Evolutionary conservation across 192 early-diverging fungal genomes (phyloP).

Genomic region (Phlyctochytrium planicorne): DNA sequence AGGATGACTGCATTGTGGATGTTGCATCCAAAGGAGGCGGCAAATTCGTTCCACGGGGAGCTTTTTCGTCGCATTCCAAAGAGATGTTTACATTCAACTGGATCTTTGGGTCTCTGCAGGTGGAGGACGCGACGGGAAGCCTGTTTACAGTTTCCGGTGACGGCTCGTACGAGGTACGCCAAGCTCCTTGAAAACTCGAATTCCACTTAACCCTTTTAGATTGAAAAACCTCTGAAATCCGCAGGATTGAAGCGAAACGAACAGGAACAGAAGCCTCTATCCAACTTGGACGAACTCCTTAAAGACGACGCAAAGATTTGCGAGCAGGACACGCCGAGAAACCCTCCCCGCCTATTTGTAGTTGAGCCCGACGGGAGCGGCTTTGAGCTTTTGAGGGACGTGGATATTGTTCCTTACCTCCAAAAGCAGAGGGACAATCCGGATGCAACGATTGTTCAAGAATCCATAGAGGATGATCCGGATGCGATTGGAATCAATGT

Average conservation of each 20-base stretch:
- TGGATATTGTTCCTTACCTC: conserved; percentile 35
- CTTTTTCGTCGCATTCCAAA: too few relatives aligned
- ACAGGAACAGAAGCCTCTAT: too few relatives aligned
- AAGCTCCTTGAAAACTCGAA: too few relatives aligned
- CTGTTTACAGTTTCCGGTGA: conserved; percentile 9
- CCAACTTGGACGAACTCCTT: too few relatives aligned
- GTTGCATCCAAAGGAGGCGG: too few relatives aligned
- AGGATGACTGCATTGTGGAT: too few relatives aligned
- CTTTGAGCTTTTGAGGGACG: conserved; percentile 33
- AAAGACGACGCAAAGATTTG: too few relatives aligned
- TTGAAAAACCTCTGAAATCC: too few relatives aligned
- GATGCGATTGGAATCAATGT: not conserved
- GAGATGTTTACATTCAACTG: conserved; percentile 30
- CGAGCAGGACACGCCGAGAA: too few relatives aligned
- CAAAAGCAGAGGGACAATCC: conserved; percentile 22
- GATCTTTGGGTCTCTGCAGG: conserved; percentile 27
- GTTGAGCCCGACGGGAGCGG: conserved; percentile 34
- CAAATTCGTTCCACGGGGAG: too few relatives aligned
- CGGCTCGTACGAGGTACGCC: not conserved
- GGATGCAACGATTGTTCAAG: conserved; percentile 30
- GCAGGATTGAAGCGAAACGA: too few relatives aligned
- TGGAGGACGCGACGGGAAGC: conserved; percentile 16
- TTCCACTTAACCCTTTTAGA: too few relatives aligned
- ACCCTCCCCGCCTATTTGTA: conserved; percentile 37
- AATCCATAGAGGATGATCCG: conserved; percentile 4